Evolutionary conservation across 106 monocot species (phyloP).

Genomic region (Allium cepa): DNA sequence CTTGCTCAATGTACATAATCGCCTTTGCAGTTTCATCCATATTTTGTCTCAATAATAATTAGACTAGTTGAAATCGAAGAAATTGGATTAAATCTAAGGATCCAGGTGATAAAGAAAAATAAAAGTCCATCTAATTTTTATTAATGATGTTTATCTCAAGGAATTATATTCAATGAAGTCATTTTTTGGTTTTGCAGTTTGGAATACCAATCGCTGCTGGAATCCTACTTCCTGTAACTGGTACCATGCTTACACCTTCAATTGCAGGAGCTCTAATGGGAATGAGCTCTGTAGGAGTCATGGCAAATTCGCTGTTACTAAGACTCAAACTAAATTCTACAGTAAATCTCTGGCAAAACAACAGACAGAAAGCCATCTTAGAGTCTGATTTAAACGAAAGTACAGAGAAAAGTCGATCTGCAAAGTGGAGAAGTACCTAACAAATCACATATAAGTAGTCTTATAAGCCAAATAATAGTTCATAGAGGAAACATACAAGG

Average conservation of each 20-base stretch:
- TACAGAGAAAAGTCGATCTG: slow-evolving; percentile 11
- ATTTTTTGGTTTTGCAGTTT: slow-evolving; percentile 30
- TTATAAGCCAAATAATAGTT: too few relatives aligned
- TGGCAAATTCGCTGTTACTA: slow-evolving; percentile 88
- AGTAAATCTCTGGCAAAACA: slow-evolving; percentile 18
- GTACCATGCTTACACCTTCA: slow-evolving; percentile 90
- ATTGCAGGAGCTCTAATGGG: slow-evolving; percentile 98
- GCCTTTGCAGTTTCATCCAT: too few relatives aligned
- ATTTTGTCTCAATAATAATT: too few relatives aligned
- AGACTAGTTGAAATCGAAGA: too few relatives aligned
- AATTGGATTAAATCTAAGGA: too few relatives aligned
- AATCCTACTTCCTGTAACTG: slow-evolving; percentile 67
- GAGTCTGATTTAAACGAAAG: slow-evolving; percentile 20
- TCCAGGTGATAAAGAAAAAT: too few relatives aligned
- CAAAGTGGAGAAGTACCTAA: slow-evolving; percentile 47
- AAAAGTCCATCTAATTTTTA: too few relatives aligned
- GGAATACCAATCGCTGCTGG: slow-evolving; percentile 97
- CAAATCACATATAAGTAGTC: too few relatives aligned
- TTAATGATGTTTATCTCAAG: too few relatives aligned
- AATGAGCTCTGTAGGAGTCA: slow-evolving; percentile 90
- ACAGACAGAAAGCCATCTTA: not conserved
- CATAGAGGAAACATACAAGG: too few relatives aligned
- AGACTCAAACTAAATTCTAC: slow-evolving; percentile 37
- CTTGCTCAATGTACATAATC: too few relatives aligned
- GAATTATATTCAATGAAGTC: too few relatives aligned